Base-by-base conservation (phyloP, 768 basidiomycete genomes). In the Boletus coccyginus region DNA sequence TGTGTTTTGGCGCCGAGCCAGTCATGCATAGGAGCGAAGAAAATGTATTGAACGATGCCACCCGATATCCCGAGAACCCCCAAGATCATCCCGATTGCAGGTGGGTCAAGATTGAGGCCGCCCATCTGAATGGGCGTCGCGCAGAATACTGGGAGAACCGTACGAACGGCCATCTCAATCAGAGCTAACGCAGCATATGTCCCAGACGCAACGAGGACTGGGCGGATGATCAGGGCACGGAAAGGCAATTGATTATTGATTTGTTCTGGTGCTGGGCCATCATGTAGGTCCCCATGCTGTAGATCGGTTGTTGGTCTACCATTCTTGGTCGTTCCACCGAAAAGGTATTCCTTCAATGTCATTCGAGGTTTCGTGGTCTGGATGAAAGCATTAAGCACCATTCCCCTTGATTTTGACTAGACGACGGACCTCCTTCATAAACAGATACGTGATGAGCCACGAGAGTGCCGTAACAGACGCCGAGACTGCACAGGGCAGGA, bases 401-500 rank as follows among this genome's bases (percentile, higher is more conserved):
- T 9, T 27, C 16, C 6, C 13, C 2, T 1, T 21, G 43, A 24
- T 36, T 24, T 14, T 10, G 6, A 52, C 7, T 21, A 38, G 21
- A 13, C 16, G 13, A 53, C 50, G 7, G 7, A 78, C 80, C 75
- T 90, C 88, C 59, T 80, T 79, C 43, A 90, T 68, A 64, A 77
- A 84, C 8, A 82, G 36, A 41, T 77, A 68, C 0, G 79, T 75
- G 11, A 84, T 66, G 16, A 82, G 36, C 77, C 79, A 83, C 9
- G 79, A 79, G 13, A 84, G 9, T 9, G 73, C 68, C 2, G 84
- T 75, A 60, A 85, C 78, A 1, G 78, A 79, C 1, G 84, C 86
- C 5, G 85, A 75, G 17, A 87, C 78, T 13, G 84, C 77, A 61
- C 88, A 89, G 0, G 88, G 82, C 16, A 90, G 75, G 66, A 89